phyloP scores from a whole-genome alignment of 2,329 filamentous ascomycete genomes.

The Bipolaris victoriae region DNA sequence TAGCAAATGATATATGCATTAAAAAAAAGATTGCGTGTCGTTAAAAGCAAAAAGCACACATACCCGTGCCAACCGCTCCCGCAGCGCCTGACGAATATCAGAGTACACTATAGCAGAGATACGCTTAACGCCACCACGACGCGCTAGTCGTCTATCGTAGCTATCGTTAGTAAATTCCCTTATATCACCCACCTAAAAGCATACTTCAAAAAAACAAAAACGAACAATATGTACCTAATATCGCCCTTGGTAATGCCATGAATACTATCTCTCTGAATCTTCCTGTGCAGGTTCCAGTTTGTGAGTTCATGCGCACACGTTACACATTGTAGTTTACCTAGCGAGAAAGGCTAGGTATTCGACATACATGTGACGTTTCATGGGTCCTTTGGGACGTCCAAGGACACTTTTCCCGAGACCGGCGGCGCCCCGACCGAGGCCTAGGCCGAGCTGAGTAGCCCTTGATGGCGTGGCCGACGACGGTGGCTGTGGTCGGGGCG shows the following conservation, averaged over 20 bases:
- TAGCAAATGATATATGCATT: neutral
- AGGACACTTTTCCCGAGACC: constrained; percentile 15
- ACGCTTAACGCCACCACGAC: constrained; percentile 77
- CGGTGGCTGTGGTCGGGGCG: neutral
- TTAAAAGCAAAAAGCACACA: constrained; percentile 1
- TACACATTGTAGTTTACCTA: neutral
- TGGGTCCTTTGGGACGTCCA: neutral
- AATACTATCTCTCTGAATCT: constrained; percentile 42
- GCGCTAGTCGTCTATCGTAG: constrained; percentile 65
- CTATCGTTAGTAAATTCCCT: neutral
- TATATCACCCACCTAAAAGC: no score
- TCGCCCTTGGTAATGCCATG: constrained; percentile 44
- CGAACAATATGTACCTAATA: constrained; percentile 36
- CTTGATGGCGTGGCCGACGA: constrained; percentile 15
- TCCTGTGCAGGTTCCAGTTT: constrained; percentile 23
- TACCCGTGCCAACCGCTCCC: constrained; percentile 52
- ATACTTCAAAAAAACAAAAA: no score
- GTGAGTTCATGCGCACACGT: constrained; percentile 8
- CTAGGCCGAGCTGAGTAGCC: constrained; percentile 23
- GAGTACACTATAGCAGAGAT: constrained; percentile 71
- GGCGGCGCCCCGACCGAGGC: constrained; percentile 24
- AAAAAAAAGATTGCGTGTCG: no score
- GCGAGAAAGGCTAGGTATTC: constrained; percentile 6
- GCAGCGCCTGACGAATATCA: constrained; percentile 62
- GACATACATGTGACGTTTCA: constrained; percentile 40